Evolutionary conservation across 1,284 basidiomycete species (phyloP), one percentile per base, ranked within the genome.

Genomic region (Irpex rosettiformis): DNA sequence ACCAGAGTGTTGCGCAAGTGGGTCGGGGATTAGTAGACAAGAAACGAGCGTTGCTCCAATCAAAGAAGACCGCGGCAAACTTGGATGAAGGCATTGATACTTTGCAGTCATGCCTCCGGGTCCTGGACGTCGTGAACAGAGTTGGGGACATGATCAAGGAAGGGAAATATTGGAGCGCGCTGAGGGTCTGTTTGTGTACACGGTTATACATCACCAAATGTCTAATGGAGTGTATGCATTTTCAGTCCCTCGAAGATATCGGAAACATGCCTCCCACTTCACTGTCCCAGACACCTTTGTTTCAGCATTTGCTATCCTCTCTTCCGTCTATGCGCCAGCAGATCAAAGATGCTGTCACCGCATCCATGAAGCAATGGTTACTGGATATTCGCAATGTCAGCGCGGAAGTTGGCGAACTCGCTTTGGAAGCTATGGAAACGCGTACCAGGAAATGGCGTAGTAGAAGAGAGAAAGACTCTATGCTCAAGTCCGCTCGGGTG

Each of bases 31-130:
- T 98, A 16, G 91, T 94, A 21, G 91, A 94, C 73, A 96, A 96
- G 83, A 97, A 97, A 78, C 87, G 89, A 58, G 82, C 88, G 1
- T 74, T 97, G 56, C 76, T 99, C 13, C 93, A 98, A 71, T 88
- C 91, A 24, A 93, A 93, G 76, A 92, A 94, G 74, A 95, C 96
- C 0, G 93, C 91, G 1, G 83, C 88, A 13, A 97, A 98, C 73
- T 81, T 99, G 37, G 96, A 98, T 72, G 95, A 98, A 68, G 94
- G 94, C 16, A 96, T 99, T 63, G 95, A 98, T 68, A 92, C 92
- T 3, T 76, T 99, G 4, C 95, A 99, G 73, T 89, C 92, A 16
- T 98, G 93, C 69, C 76, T 99, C 53, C 85, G 94, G 52, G 88
- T 99, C 4, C 77, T 99, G 57, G 97, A 99, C 69, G 88, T 98